Base-by-base conservation (phyloP, 768 basidiomycete genomes). In the Russula ochroleuca region DNA sequence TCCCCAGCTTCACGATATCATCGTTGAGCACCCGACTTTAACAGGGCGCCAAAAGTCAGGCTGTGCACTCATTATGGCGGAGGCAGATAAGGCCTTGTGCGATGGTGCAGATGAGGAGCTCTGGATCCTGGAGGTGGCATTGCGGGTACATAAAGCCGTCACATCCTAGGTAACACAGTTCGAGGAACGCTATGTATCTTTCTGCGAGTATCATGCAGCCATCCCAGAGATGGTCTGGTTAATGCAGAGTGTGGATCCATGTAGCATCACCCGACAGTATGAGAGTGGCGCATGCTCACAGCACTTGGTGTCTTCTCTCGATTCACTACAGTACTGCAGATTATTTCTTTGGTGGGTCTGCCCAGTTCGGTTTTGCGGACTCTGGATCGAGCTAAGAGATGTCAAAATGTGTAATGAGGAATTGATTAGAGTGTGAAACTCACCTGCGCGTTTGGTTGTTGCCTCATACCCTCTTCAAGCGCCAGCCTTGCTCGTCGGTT, bases 61-160 rank as follows among this genome's bases (percentile, higher is more conserved):
- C 35, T 89, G 90, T 64, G 91, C 90, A 3, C 78, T 97, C 21
- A 85, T 85, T 4, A 87, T 99, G 67, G 97, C 93, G 3, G 94
- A 97, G 73, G 93, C 92, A 31, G 97, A 99, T 76, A 98, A 98
- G 74, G 92, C 92, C 0, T 77, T 99, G 25, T 92, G 90, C 68
- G 96, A 98, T 67, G 97, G 97, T 0, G 94, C 92, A 17, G 97
- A 99, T 70, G 97, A 99, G 74, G 97, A 98, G 73, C 77, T 99
- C 25, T 97, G 96, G 87, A 84, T 92, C 37, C 76, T 99, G 15
- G 92, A 97, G 71, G 87, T 93, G 38, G 94, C 85, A n/a, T 74
- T 97, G 57, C 80, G 83, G 25, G 78, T 96, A 17, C 81, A 88
- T 71, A 92, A 88, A 71, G 82, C 83, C 15, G 70, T 90, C 54